Evolutionary conservation across 768 basidiomycete species (phyloP), one percentile per base, ranked within the genome.

Genomic region (Pleurotus tuber-regium): DNA sequence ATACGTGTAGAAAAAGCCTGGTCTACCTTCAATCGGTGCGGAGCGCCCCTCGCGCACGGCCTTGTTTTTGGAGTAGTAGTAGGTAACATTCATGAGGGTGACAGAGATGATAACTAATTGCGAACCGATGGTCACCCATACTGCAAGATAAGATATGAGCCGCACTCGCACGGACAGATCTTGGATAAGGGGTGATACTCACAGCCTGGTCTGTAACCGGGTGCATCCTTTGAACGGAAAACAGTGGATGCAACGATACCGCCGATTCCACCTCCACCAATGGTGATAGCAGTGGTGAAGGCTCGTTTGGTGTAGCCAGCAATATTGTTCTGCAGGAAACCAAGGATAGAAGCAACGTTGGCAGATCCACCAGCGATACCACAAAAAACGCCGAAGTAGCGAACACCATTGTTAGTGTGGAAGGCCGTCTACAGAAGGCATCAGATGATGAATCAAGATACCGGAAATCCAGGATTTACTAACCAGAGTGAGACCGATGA

Each of bases 221-320:
- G 72, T 40, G 63, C 66, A 43, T 74, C 71, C 41, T 66, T 36
- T 44, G 71, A 62, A 4, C 67, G 63, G 53, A 61, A 74, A 49
- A 70, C 67, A 31, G 65, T 68, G 4, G 70, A 70, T 6, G 70
- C 70, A 23, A 74, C 59, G 46, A 73, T 69, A 23, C 72, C 72
- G 14, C 71, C 70, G 28, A 73, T 61, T 21, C 71, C 72, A 18
- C 69, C 71, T 46, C 69, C 64, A 1, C 64, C 61, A 33, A 70
- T 61, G 36, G 67, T 67, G 16, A 65, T 44, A 2, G 70, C 71
- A 7, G 68, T 74, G 18, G 68, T 66, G 4, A 76, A 70, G 9
- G 72, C 61, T 31, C 74, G 70, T 59, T 72, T 72, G 26, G 60
- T 64, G 54, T 73, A 67, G 2, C 66, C 63, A 6, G 65, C 63